Percentiles rank a stretch among this genome's conserved stretches.
Evolutionary conservation across 192 early-diverging fungal genomes (phyloP).

Genomic region (Coemansia sp.): DNA sequence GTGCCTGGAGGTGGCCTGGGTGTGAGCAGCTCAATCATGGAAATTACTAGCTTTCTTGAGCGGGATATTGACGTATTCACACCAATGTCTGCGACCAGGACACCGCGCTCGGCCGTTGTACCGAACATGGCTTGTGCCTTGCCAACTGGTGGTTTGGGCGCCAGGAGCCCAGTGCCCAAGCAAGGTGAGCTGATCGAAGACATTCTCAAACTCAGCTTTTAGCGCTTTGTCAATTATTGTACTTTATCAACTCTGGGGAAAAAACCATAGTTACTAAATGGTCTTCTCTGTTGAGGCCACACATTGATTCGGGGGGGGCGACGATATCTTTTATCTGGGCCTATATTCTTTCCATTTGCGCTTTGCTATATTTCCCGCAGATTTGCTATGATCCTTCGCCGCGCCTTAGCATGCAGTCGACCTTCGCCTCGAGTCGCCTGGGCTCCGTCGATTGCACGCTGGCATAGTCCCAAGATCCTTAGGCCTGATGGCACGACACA

Average conservation of each 20-base stretch:
- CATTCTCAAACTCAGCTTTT: conserved; percentile 24
- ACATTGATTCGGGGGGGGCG: too few species aligned
- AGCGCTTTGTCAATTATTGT: background rate
- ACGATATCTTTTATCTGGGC: background rate
- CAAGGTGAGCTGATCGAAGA: conserved; percentile 35
- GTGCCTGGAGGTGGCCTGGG: background rate
- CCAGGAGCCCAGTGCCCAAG: background rate
- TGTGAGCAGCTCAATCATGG: conserved; percentile 20
- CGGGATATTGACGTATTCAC: conserved; percentile 44
- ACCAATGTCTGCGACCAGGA: conserved; percentile 5
- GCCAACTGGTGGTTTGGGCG: background rate
- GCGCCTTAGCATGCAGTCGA: background rate
- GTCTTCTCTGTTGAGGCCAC: background rate
- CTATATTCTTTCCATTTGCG: background rate
- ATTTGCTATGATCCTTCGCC: background rate
- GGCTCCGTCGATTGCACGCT: background rate
- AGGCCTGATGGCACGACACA: conserved; percentile 8
- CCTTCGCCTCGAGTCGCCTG: background rate
- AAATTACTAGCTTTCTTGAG: conserved; percentile 41
- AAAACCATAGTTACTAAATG: background rate
- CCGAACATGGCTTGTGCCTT: background rate
- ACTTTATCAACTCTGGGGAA: background rate
- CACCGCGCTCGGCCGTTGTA: background rate
- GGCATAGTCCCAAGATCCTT: conserved; percentile 12
- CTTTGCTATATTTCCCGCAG: background rate